These are phyloP conservation scores for Cryptococcus sp. DNA, from an alignment of 1,284 basidiomycete species.

Conservation along the genomic window DNA sequence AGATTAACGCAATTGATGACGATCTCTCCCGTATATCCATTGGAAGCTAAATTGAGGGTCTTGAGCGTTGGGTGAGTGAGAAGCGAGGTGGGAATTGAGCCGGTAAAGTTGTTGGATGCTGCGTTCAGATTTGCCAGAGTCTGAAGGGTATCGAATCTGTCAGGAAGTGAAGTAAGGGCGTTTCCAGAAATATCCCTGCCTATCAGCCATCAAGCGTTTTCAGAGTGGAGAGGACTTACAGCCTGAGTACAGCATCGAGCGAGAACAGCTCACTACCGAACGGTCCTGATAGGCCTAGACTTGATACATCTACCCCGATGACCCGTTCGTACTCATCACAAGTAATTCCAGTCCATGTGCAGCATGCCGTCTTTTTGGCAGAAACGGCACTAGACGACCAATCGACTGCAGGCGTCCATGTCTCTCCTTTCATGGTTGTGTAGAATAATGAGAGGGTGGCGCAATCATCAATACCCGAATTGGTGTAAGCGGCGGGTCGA, in stretches of 20 bases:
- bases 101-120: constrained; percentile 8
- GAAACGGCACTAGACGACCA: not conserved
- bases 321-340: constrained; percentile 10
- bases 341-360: constrained; percentile 13
- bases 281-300: constrained; percentile 8
- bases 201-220: not conserved
- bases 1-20: constrained; percentile 1
- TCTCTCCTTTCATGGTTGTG: not conserved
- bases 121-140: constrained; percentile 12
- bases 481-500: not conserved
- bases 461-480: constrained; percentile 1
- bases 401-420: not conserved
- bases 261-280: constrained; percentile 10
- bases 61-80: constrained; percentile 3
- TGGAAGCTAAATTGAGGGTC: constrained; percentile 17
- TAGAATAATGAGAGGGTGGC: not conserved
- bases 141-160: constrained; percentile 10
- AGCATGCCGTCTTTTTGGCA: constrained; percentile 9
- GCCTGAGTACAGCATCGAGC: constrained; percentile 7
- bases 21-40: constrained; percentile 7
- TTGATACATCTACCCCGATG: constrained; percentile 6
- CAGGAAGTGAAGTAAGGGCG: constrained; percentile 8
- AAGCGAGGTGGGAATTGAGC: constrained; percentile 9
- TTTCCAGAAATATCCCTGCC: constrained; percentile 19
- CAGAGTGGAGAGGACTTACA: constrained; percentile 10